Evolutionary conservation across 495 filamentous ascomycete genomes (phyloP), one percentile per base, ranked within the genome.

Genomic region (Penicillium psychrofluorescens): DNA sequence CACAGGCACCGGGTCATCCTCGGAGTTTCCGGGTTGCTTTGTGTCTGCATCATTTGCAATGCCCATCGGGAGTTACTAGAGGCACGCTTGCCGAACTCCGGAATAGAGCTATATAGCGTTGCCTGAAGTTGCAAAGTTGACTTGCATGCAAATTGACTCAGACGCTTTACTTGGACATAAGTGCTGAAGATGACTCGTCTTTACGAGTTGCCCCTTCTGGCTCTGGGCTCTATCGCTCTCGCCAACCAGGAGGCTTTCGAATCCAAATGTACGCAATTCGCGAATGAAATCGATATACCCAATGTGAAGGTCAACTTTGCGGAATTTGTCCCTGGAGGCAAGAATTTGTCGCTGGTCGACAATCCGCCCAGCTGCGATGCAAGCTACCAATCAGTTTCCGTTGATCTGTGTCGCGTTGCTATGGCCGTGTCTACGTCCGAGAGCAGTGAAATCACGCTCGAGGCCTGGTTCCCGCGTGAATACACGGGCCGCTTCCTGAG

Each of bases 401-500:
- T 61, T 1, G 71, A 83, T 49, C 27, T 77, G 0, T 84, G 80
- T 52, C 77, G 80, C 11, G 54, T 83, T 29, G 70, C 73, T 11
- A 69, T 84, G 53, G 66, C 64, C 29, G 71, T 83, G 8, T 45
- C 67, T 1, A 83, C 79, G 0, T 79, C 76, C 14, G 55, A 68
- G 39, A 62, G 58, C 36, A 78, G 75, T 15, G 64, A 72, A 28
- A 74, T 82, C 34, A 73, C 64, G 3, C 58, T 80, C 34, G 78
- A 83, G 54, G 62, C 74, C 11, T 84, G 78, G 77, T 61, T 84
- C 15, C 81, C 80, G 28, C 35, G 62, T 6, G 50, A 70, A 10
- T 81, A 72, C 50, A 67, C 61, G 27, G 70, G 72, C 7, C 67
- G 76, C 6, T 75, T 79, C 48, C 36, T 79, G 35, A 64, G 67